Conservation (phyloP, 129 eudicot species). For the Apium graveolens region DNA sequence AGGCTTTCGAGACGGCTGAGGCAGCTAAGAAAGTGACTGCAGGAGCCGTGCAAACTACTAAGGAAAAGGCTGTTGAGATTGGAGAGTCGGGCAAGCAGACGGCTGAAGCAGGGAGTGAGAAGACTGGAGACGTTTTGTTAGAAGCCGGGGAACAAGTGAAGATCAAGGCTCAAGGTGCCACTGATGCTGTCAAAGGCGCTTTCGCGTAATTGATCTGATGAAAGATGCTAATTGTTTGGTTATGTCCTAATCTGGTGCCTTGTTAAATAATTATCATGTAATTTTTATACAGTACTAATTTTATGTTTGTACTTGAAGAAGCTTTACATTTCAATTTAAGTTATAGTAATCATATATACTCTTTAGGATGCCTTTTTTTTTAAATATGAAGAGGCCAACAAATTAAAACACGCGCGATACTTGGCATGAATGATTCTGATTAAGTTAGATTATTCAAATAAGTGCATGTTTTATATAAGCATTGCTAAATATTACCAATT, state of each 20-base stretch:
- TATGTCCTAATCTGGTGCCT: not conserved
- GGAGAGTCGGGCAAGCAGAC: slow-evolving; percentile 40
- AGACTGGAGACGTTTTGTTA: slow-evolving; percentile 42
- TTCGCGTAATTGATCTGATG: slow-evolving; percentile 19
- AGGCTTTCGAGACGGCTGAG: slow-evolving; percentile 25
- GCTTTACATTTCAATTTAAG: too few relatives aligned
- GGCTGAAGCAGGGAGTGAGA: slow-evolving; percentile 49
- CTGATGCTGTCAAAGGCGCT: slow-evolving; percentile 42
- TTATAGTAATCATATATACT: too few relatives aligned
- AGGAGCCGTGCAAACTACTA: slow-evolving; percentile 18
- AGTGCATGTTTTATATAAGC: too few relatives aligned
- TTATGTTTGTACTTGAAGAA: too few relatives aligned
- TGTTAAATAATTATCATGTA: too few relatives aligned
- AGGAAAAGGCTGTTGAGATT: slow-evolving; percentile 50
- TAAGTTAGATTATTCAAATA: too few relatives aligned
- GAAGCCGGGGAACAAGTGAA: slow-evolving; percentile 54
- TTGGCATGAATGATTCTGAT: too few relatives aligned
- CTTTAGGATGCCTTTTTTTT: too few relatives aligned
- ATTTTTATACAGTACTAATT: too few relatives aligned
- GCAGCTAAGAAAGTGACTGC: slow-evolving; percentile 18
- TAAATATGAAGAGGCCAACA: too few relatives aligned
- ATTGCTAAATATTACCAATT: too few relatives aligned
- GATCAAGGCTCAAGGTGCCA: slow-evolving; percentile 54
- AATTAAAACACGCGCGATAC: too few relatives aligned
- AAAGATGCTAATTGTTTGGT: not conserved